phyloP scores from a whole-genome alignment of 1,284 basidiomycete species.

The Ganoderma lingzhi region DNA sequence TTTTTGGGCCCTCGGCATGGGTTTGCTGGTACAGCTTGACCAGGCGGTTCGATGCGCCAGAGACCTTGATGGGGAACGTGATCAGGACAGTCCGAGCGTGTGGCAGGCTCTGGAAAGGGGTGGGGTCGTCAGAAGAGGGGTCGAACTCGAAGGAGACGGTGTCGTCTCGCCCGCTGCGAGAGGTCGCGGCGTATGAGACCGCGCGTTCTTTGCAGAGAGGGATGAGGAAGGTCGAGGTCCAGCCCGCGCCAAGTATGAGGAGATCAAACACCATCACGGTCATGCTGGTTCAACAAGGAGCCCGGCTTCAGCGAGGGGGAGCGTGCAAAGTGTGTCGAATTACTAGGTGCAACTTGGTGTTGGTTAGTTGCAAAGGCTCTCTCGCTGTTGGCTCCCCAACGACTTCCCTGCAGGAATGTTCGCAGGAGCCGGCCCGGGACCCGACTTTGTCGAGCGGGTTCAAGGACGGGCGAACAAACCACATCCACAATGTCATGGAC shows the following conservation, averaged over 20 bases:
- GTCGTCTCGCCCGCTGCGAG: slow-evolving; percentile 54
- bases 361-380: no score
- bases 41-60: slow-evolving; percentile 51
- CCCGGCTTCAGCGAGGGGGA: no score
- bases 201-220: slow-evolving; percentile 55
- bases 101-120: slow-evolving; percentile 56
- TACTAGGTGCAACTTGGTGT: no score
- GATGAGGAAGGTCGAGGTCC: slow-evolving; percentile 71
- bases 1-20: slow-evolving; percentile 35
- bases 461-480: no score
- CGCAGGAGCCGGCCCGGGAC: no score
- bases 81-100: slow-evolving; percentile 66
- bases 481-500: no score
- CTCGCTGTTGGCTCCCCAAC: no score
- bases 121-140: slow-evolving; percentile 48
- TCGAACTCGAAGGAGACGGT: slow-evolving; percentile 61
- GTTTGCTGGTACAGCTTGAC: slow-evolving; percentile 47
- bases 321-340: no score
- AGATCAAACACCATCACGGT: slow-evolving; percentile 50
- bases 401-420: no score
- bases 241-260: slow-evolving; percentile 74
- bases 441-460: no score
- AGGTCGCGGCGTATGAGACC: slow-evolving; percentile 62
- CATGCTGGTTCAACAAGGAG: not conserved
- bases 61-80: slow-evolving; percentile 63